A percentile compares a stretch with the other conserved stretches of the same genome.
These are phyloP conservation scores for Ceratobasidium sp. DNA, from an alignment of 1,284 basidiomycete species.

Conservation along the genomic window DNA sequence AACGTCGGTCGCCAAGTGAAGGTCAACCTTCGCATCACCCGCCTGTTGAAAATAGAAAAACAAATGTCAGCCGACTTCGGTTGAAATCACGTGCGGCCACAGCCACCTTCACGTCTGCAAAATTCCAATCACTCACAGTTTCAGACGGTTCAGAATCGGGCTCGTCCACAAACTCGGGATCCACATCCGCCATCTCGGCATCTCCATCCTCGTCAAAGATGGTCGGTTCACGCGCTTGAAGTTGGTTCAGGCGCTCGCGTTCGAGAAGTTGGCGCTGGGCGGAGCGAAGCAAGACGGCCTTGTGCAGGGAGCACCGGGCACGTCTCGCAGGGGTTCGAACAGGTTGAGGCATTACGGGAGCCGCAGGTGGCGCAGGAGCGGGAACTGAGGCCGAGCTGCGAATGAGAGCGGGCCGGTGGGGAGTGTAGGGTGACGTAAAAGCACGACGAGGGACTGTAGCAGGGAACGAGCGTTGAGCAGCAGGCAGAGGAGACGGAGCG, in stretches of 20 bases:
- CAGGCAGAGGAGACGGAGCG: not conserved
- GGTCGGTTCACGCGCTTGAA: constrained; percentile 26
- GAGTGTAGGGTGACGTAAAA: constrained; percentile 26
- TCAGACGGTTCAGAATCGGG: constrained; percentile 24
- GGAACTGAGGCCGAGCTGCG: constrained; percentile 46
- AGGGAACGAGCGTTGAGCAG: constrained; percentile 21
- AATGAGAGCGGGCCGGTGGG: constrained; percentile 51
- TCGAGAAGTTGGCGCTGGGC: constrained; percentile 70
- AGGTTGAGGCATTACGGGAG: constrained; percentile 58
- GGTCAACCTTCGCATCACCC: constrained; percentile 29
- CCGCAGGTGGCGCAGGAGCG: constrained; percentile 15
- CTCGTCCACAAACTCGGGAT: constrained; percentile 28
- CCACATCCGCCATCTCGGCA: constrained; percentile 36
- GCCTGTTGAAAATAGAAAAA: constrained; percentile 15
- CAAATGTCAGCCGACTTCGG: not conserved
- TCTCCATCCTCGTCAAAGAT: constrained; percentile 40
- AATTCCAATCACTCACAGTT: constrained; percentile 31
- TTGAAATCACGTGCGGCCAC: not conserved
- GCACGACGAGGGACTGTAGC: constrained; percentile 19
- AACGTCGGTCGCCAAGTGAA: constrained; percentile 25
- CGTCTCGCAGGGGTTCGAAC: constrained; percentile 55
- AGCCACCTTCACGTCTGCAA: not conserved
- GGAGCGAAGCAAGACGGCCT: constrained; percentile 75
- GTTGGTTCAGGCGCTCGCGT: constrained; percentile 51
- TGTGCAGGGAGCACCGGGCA: constrained; percentile 66